phyloP scores from a whole-genome alignment of 2,329 filamentous ascomycete genomes.

The Graphilbum ipis-grandicollis region DNA sequence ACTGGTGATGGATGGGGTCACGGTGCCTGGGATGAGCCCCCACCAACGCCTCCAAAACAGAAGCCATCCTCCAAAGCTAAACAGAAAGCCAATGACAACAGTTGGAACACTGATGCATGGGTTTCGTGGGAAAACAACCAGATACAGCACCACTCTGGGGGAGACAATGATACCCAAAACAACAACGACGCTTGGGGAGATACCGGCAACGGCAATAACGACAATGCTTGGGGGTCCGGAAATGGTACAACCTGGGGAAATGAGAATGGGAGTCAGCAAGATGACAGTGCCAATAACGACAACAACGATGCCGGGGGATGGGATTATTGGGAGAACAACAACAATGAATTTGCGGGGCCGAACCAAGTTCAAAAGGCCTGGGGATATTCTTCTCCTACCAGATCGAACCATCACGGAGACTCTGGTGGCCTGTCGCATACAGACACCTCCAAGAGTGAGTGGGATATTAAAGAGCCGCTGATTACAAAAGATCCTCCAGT shows the following conservation, averaged over 20 bases:
- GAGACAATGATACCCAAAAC: background rate
- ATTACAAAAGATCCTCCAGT: background rate
- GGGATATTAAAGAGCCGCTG: background rate
- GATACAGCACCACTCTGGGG: background rate
- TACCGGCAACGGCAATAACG: constrained; percentile 1
- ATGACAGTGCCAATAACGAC: background rate
- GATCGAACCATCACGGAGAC: too few relatives aligned
- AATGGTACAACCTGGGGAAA: background rate
- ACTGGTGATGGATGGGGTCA: constrained; percentile 6
- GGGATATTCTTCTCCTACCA: too few relatives aligned
- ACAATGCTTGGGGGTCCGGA: constrained; percentile 2
- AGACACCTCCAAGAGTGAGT: background rate
- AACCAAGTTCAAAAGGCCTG: too few relatives aligned
- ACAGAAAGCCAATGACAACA: background rate
- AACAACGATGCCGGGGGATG: background rate
- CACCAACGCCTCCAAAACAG: background rate
- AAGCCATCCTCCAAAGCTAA: background rate
- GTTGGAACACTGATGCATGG: constrained; percentile 1
- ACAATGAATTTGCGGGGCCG: too few relatives aligned
- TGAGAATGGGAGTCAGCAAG: background rate
- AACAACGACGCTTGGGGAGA: constrained; percentile 5
- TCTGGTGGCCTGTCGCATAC: too few relatives aligned
- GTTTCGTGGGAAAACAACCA: background rate
- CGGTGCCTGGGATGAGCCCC: constrained; percentile 3
- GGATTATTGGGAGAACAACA: background rate